Conservation (phyloP, 345 rosid species). For the Citrus cavaleriei region DNA sequence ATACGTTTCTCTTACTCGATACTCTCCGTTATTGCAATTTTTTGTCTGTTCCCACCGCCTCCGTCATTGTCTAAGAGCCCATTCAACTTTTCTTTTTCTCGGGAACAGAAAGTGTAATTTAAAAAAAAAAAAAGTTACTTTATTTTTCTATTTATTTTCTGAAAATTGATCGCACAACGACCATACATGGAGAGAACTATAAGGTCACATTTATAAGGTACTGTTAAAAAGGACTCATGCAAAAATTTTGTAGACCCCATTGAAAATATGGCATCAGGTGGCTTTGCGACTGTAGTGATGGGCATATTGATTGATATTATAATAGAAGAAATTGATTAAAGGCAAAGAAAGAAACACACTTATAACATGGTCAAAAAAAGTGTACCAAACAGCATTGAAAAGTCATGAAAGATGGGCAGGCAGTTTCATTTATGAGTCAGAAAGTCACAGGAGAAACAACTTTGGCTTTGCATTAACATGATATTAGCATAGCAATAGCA, state of each 20-base stretch:
- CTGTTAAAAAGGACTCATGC: not conserved
- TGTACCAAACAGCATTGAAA: constrained; percentile 13
- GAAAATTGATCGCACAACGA: not conserved
- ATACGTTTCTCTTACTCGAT: not conserved
- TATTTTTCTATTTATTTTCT: not conserved
- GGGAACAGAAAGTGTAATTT: not conserved
- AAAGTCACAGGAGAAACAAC: not conserved
- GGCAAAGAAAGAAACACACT: not conserved
- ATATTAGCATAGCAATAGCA: not conserved
- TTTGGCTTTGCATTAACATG: constrained; percentile 8
- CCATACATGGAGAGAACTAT: not conserved
- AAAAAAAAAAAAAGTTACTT: too few relatives aligned
- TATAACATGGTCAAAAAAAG: constrained; percentile 20
- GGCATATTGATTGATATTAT: not conserved
- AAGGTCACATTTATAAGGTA: not conserved
- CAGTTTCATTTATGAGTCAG: constrained; percentile 22
- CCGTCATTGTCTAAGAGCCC: not conserved
- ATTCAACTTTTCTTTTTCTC: not conserved
- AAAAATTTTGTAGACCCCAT: not conserved
- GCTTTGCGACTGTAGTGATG: not conserved
- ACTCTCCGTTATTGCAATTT: not conserved
- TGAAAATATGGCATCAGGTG: not conserved
- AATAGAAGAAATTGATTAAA: not conserved
- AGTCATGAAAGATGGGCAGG: constrained; percentile 20
- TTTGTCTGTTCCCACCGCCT: not conserved